Conservation (phyloP, 169 alveolate genomes). For the Hepatocystis sp. region DNA sequence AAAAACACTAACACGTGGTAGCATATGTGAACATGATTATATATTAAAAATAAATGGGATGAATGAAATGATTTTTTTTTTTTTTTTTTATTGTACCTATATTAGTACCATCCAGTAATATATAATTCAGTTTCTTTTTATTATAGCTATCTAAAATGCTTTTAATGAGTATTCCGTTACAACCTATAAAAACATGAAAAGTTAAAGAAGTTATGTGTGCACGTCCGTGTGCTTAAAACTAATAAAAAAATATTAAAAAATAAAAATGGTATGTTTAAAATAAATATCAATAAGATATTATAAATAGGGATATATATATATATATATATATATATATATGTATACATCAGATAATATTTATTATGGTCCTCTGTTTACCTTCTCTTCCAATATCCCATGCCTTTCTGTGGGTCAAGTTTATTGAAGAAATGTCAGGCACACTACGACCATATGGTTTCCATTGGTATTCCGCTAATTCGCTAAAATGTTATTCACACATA, state of each 20-base stretch:
- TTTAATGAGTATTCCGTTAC: slow-evolving; percentile 61
- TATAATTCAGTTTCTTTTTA: slow-evolving; percentile 37
- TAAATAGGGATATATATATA: background rate
- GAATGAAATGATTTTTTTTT: too few species aligned
- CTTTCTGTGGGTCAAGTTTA: slow-evolving; percentile 51
- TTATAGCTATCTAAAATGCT: slow-evolving; percentile 56
- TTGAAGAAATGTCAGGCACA: slow-evolving; percentile 40
- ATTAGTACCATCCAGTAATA: slow-evolving; percentile 69
- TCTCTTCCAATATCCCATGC: slow-evolving; percentile 77
- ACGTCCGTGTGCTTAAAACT: background rate
- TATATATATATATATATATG: background rate
- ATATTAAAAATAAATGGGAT: too few species aligned
- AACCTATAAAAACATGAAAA: slow-evolving; percentile 23
- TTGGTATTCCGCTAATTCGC: slow-evolving; percentile 15
- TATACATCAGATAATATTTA: slow-evolving; percentile 1
- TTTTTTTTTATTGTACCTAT: slow-evolving; percentile 26
- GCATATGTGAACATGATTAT: too few species aligned
- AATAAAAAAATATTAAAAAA: too few species aligned
- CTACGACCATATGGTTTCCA: slow-evolving; percentile 63
- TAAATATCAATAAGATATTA: too few species aligned
- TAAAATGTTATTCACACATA: too few species aligned
- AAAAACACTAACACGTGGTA: too few species aligned
- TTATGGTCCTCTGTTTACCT: slow-evolving; percentile 9
- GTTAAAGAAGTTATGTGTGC: background rate
- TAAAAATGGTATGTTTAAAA: too few species aligned